Evolutionary conservation across 768 basidiomycete genomes (phyloP).

Genomic region (Suillus placidus): DNA sequence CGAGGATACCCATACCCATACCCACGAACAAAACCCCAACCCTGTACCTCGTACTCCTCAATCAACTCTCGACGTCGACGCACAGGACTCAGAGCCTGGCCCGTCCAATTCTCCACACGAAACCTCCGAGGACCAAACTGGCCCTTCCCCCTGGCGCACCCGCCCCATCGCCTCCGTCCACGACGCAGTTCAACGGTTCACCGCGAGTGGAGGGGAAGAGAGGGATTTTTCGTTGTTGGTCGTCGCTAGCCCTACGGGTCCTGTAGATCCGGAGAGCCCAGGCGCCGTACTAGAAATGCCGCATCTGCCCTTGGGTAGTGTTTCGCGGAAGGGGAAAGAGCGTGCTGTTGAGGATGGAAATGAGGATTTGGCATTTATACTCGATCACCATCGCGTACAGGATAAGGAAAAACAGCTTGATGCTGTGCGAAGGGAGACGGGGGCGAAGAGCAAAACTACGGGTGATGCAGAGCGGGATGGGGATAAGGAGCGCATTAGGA

Average conservation of each 20-base stretch:
- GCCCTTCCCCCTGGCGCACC: slow-evolving; percentile 36
- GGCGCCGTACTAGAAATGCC: slow-evolving; percentile 27
- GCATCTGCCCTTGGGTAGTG: slow-evolving; percentile 17
- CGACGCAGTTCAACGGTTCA: slow-evolving; percentile 53
- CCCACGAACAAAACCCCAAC: background rate
- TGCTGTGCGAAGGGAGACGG: slow-evolving; percentile 53
- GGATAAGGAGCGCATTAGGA: slow-evolving; percentile 65
- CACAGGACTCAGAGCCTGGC: slow-evolving; percentile 17
- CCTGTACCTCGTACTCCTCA: slow-evolving; percentile 1
- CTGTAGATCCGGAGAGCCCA: slow-evolving; percentile 27
- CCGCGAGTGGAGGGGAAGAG: slow-evolving; percentile 42
- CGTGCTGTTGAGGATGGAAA: slow-evolving; percentile 28
- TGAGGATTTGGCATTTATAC: slow-evolving; percentile 30
- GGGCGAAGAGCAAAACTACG: slow-evolving; percentile 33
- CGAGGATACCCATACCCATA: background rate
- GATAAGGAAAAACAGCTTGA: slow-evolving; percentile 68
- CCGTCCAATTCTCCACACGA: slow-evolving; percentile 21
- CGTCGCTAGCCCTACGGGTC: slow-evolving; percentile 46
- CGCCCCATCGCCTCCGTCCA: slow-evolving; percentile 45
- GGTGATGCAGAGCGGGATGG: slow-evolving; percentile 44
- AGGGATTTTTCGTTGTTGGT: slow-evolving; percentile 56
- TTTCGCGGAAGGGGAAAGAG: slow-evolving; percentile 48
- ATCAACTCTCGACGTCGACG: background rate
- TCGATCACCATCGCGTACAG: slow-evolving; percentile 46
- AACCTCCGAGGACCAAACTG: slow-evolving; percentile 17